Conservation (phyloP, 371 early-diverging fungal species). For the Chytridiales sp. region DNA sequence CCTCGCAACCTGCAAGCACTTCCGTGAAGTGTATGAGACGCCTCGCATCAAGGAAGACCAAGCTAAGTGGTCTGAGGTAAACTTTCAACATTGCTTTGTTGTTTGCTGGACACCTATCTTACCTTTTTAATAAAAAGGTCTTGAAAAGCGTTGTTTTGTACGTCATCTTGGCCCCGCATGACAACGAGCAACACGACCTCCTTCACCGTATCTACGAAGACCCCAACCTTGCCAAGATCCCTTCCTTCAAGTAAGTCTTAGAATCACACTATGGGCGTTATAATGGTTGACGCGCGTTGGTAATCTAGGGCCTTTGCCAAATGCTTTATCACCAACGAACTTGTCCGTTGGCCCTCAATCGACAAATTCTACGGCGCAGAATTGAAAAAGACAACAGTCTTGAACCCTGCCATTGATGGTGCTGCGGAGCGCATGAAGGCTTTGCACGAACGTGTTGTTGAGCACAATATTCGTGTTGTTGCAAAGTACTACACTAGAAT, state of each 20-base stretch:
- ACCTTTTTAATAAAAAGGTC: slow-evolving; percentile 32
- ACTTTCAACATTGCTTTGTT: neutral
- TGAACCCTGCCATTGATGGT: slow-evolving; percentile 68
- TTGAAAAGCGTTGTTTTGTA: slow-evolving; percentile 81
- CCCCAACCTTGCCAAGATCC: slow-evolving; percentile 69
- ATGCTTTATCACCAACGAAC: slow-evolving; percentile 85
- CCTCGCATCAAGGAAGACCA: slow-evolving; percentile 76
- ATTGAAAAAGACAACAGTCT: slow-evolving; percentile 69
- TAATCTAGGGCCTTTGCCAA: slow-evolving; percentile 71
- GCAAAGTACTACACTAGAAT: slow-evolving; percentile 93
- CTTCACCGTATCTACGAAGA: slow-evolving; percentile 82
- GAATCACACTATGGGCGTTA: neutral
- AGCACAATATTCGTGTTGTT: slow-evolving; percentile 96
- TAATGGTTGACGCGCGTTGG: slow-evolving; percentile 5
- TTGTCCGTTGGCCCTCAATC: slow-evolving; percentile 93
- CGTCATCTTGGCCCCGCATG: slow-evolving; percentile 85
- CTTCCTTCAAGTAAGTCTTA: slow-evolving; percentile 62
- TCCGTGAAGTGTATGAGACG: slow-evolving; percentile 85
- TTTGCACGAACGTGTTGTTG: slow-evolving; percentile 90
- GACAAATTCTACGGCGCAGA: slow-evolving; percentile 79
- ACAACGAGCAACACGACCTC: slow-evolving; percentile 94
- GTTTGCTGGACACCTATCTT: neutral
- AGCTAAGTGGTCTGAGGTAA: slow-evolving; percentile 72
- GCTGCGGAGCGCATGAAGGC: slow-evolving; percentile 79
- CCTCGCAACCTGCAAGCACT: slow-evolving; percentile 88